Evolutionary conservation across 2,329 filamentous ascomycete species (phyloP).

Genomic region (Penicillium hordei): DNA sequence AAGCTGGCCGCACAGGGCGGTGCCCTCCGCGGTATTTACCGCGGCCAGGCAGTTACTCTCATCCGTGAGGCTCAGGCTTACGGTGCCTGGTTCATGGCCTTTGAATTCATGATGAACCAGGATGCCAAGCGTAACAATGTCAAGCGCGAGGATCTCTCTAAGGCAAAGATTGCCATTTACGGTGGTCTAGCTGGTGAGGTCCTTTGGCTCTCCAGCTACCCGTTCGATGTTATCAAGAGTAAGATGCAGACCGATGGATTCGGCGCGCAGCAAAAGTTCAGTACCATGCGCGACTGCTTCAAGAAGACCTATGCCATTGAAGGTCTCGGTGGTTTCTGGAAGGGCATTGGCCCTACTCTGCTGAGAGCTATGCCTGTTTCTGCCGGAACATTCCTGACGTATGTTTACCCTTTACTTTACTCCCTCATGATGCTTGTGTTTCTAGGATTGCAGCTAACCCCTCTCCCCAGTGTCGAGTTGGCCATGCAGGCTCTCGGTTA

Average conservation of each 20-base stretch:
- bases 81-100: constrained; percentile 90
- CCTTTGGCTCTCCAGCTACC: constrained; percentile 90
- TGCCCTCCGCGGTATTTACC: constrained; percentile 73
- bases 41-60: constrained; percentile 82
- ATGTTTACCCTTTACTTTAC: constrained; percentile 25
- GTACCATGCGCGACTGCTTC: constrained; percentile 86
- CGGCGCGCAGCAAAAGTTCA: constrained; percentile 68
- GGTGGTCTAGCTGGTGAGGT: constrained; percentile 92
- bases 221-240: constrained; percentile 96
- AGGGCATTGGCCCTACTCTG: constrained; percentile 85
- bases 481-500: constrained; percentile 49
- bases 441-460: constrained; percentile 11
- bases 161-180: constrained; percentile 85
- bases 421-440: neutral
- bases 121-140: constrained; percentile 77
- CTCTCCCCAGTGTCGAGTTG: constrained; percentile 43
- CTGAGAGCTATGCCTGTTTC: constrained; percentile 95
- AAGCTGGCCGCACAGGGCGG: constrained; percentile 73
- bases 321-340: constrained; percentile 87
- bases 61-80: constrained; percentile 91
- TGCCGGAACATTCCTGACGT: constrained; percentile 93
- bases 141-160: constrained; percentile 73
- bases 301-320: constrained; percentile 74
- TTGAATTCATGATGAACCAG: constrained; percentile 93
- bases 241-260: constrained; percentile 99